Evolutionary conservation across 306 rosid genomes (phyloP).

Genomic region (Lagenaria siceraria): DNA sequence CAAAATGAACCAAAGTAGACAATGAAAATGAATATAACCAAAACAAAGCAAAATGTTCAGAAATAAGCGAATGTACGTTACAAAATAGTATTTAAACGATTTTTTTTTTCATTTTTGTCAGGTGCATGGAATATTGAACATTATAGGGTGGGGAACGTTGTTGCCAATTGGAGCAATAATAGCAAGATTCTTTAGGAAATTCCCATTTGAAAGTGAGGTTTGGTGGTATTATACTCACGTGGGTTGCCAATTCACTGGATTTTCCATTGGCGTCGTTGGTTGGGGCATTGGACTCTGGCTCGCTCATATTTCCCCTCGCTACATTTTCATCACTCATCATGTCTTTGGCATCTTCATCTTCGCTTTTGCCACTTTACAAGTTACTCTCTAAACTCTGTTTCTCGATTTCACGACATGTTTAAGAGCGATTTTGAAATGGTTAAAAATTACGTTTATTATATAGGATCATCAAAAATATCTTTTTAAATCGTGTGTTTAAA

Average conservation of each 20-base stretch:
- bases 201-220: rapidly evolving
- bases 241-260: slow-evolving; percentile 37
- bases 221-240: slow-evolving; percentile 25
- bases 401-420: background rate
- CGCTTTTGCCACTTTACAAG: slow-evolving; percentile 55
- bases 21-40: too few relatives aligned
- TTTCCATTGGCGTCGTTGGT: slow-evolving; percentile 37
- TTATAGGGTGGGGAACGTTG: slow-evolving; percentile 67
- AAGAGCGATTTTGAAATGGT: too few relatives aligned
- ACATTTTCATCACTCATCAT: slow-evolving; percentile 42
- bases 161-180: slow-evolving; percentile 58
- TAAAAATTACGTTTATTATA: too few relatives aligned
- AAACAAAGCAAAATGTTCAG: too few relatives aligned
- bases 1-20: too few relatives aligned
- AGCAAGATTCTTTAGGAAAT: slow-evolving; percentile 45
- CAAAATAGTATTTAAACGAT: too few relatives aligned
- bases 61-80: too few relatives aligned
- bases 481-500: too few relatives aligned
- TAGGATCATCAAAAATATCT: too few relatives aligned
- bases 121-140: slow-evolving; percentile 77
- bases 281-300: slow-evolving; percentile 66
- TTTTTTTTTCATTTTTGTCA: background rate
- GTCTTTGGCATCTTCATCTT: slow-evolving; percentile 43
- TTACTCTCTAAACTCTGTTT: background rate
- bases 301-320: slow-evolving; percentile 43